These are phyloP conservation scores for Boletellus sp. DNA, from an alignment of 768 basidiomycete genomes.

Conservation along the genomic window DNA sequence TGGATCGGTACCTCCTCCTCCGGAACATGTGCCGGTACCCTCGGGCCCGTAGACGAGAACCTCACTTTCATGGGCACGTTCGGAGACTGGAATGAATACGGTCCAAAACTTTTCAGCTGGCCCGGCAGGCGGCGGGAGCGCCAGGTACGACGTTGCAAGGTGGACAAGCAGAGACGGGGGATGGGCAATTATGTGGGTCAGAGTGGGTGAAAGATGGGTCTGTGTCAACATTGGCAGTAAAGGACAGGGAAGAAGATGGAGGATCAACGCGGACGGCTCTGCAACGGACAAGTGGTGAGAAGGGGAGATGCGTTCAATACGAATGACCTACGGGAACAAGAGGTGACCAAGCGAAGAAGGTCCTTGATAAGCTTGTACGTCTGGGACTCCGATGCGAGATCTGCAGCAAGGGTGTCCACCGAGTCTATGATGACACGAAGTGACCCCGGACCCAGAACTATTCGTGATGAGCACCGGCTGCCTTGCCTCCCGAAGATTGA, in stretches of 20 bases:
- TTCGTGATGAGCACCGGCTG: conserved; percentile 5
- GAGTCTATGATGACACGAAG: conserved; percentile 70
- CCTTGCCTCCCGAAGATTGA: not conserved
- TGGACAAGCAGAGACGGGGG: conserved; percentile 66
- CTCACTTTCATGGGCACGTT: conserved; percentile 56
- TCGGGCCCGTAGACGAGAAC: conserved; percentile 54
- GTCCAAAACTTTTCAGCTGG: conserved; percentile 74
- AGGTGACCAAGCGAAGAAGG: conserved; percentile 42
- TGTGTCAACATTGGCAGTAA: conserved; percentile 55
- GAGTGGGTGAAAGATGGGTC: conserved; percentile 59
- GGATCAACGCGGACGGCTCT: conserved; percentile 56
- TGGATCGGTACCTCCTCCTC: conserved; percentile 32
- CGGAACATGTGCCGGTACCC: conserved; percentile 44
- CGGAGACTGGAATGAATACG: conserved; percentile 68
- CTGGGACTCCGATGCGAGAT: conserved; percentile 51
- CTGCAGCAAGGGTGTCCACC: conserved; percentile 58
- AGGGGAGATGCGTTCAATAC: not conserved
- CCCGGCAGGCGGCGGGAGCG: conserved; percentile 63
- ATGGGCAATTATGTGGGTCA: conserved; percentile 64
- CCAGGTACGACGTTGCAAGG: conserved; percentile 67
- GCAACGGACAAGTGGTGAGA: conserved; percentile 10
- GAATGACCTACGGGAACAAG: conserved; percentile 46
- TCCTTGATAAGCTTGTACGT: conserved; percentile 50
- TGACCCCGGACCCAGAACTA: conserved; percentile 41
- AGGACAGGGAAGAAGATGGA: conserved; percentile 52